These are phyloP conservation scores for Lavandula angustifolia DNA, from an alignment of 257 asterid species.

Conservation along the genomic window DNA sequence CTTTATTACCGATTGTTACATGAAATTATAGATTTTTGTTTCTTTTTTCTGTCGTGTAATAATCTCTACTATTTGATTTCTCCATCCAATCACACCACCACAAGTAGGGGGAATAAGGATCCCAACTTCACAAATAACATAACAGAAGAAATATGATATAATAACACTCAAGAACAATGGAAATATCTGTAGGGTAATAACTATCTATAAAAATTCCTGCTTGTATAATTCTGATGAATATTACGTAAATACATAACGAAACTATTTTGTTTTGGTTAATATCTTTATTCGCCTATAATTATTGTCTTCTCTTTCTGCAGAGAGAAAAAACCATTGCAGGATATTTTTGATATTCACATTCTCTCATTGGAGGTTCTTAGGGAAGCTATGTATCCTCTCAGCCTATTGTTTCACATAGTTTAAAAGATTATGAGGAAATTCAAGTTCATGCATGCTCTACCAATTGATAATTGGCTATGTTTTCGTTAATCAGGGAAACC, in stretches of 20 bases:
- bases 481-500: slow-evolving; percentile 25
- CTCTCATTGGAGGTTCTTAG: slow-evolving; percentile 89
- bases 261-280: slow-evolving; percentile 13
- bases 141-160: background rate
- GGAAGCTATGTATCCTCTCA: slow-evolving; percentile 98
- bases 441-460: slow-evolving; percentile 30
- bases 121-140: slow-evolving; percentile 2
- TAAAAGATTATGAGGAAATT: slow-evolving; percentile 28
- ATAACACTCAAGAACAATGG: slow-evolving; percentile 1
- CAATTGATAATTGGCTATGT: slow-evolving; percentile 19
- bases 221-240: slow-evolving; percentile 8
- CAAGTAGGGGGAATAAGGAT: background rate
- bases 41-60: background rate
- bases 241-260: slow-evolving; percentile 4
- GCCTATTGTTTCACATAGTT: slow-evolving; percentile 22
- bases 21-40: background rate
- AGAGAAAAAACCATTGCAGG: slow-evolving; percentile 50
- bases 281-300: slow-evolving; percentile 22
- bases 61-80: slow-evolving; percentile 9
- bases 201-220: slow-evolving; percentile 9
- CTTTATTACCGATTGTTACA: background rate
- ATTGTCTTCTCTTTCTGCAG: slow-evolving; percentile 49
- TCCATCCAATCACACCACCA: slow-evolving; percentile 20
- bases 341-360: slow-evolving; percentile 73
- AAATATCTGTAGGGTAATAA: slow-evolving; percentile 8